Conservation (phyloP, 192 early-diverging fungal species). For the Chytriomyces sp. region DNA sequence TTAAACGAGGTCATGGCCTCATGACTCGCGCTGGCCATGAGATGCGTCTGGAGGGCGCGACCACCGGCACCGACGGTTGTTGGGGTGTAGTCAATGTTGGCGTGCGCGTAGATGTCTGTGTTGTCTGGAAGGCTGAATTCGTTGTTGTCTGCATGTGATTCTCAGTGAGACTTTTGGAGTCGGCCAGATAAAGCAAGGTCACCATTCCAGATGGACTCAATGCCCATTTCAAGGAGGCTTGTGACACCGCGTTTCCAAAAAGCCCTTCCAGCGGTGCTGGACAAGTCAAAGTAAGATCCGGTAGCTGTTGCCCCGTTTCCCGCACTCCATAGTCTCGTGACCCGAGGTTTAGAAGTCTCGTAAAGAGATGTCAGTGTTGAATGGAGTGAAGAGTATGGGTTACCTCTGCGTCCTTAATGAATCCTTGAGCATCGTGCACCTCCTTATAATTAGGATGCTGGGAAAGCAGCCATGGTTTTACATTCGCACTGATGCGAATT, state of each 20-base stretch:
- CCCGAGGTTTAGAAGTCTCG: slow-evolving; percentile 19
- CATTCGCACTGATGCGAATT: slow-evolving; percentile 59
- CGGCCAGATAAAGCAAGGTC: not conserved
- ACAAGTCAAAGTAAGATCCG: slow-evolving; percentile 64
- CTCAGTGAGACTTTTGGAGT: not conserved
- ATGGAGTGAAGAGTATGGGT: not conserved
- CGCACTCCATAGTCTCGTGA: slow-evolving; percentile 55
- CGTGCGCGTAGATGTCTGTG: slow-evolving; percentile 25
- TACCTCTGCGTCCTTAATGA: slow-evolving; percentile 47
- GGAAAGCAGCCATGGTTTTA: slow-evolving; percentile 63
- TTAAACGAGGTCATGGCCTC: slow-evolving; percentile 50
- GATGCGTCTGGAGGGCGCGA: slow-evolving; percentile 51
- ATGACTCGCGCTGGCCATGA: slow-evolving; percentile 61
- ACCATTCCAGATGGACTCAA: slow-evolving; percentile 57
- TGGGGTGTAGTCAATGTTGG: not conserved
- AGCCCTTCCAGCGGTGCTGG: slow-evolving; percentile 41
- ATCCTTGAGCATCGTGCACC: slow-evolving; percentile 40
- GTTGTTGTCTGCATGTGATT: slow-evolving; percentile 50
- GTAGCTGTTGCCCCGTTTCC: slow-evolving; percentile 44
- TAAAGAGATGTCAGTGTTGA: slow-evolving; percentile 12
- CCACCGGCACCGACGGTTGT: slow-evolving; percentile 41
- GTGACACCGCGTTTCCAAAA: slow-evolving; percentile 60
- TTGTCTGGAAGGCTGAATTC: slow-evolving; percentile 51
- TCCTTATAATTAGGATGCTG: slow-evolving; percentile 55
- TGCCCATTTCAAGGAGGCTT: slow-evolving; percentile 50